phyloP scores from a whole-genome alignment of 768 basidiomycete species.

The Leccinum pellstonianum region DNA sequence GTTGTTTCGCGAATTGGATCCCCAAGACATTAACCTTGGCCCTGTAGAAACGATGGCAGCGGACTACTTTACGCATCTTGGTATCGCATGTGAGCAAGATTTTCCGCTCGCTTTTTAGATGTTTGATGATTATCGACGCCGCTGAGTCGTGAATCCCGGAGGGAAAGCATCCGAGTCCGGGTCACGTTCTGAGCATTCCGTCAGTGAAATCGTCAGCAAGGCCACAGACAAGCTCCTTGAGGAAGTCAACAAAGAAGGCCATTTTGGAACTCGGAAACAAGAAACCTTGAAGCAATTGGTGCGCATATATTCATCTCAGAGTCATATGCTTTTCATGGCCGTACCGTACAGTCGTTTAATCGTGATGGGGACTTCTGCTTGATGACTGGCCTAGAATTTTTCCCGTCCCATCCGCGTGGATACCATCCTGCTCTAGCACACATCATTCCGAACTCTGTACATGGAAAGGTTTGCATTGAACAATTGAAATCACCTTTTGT shows the following conservation, averaged over 20 bases:
- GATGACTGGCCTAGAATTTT: not conserved
- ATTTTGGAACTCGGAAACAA: not conserved
- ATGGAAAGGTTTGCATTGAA: not conserved
- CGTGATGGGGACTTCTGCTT: not conserved
- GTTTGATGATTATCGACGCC: not conserved
- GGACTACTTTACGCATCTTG: constrained; percentile 3
- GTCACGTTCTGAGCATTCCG: not conserved
- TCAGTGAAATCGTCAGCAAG: not conserved
- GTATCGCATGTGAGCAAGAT: not conserved
- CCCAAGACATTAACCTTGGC: not conserved
- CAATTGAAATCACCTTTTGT: not conserved
- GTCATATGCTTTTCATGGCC: not conserved
- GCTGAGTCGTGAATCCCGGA: not conserved
- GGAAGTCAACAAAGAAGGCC: not conserved
- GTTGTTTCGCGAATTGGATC: constrained; percentile 1
- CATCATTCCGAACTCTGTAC: constrained; percentile 3
- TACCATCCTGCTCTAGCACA: not conserved
- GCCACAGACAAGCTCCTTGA: not conserved
- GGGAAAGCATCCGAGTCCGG: not conserved
- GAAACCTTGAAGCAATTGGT: constrained; percentile 3
- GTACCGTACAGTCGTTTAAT: not conserved
- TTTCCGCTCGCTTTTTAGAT: not conserved
- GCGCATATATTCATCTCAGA: not conserved
- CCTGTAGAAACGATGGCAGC: constrained; percentile 2
- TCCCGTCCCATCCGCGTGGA: not conserved